These are phyloP conservation scores for Raffaelea ambrosiae DNA, from an alignment of 2,329 filamentous ascomycete genomes.

Conservation along the genomic window DNA sequence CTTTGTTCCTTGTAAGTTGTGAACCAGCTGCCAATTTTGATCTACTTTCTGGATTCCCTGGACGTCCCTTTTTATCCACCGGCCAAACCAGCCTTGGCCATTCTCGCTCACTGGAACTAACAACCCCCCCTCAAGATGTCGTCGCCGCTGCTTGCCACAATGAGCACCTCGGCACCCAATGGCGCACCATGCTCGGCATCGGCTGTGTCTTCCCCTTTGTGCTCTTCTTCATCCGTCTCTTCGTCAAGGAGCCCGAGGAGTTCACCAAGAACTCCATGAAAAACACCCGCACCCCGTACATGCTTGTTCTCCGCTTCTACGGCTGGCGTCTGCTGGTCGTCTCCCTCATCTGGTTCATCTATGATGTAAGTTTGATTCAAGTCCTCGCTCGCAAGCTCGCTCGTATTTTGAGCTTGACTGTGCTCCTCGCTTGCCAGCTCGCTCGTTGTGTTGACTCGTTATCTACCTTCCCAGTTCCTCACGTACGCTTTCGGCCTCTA, in stretches of 20 bases:
- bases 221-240: slow-evolving; percentile 62
- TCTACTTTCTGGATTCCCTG: not conserved
- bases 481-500: slow-evolving; percentile 82
- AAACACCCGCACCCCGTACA: slow-evolving; percentile 46
- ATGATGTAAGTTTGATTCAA: slow-evolving; percentile 36
- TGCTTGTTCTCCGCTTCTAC: slow-evolving; percentile 56
- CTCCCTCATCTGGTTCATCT: slow-evolving; percentile 76
- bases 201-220: slow-evolving; percentile 69
- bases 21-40: no score
- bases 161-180: slow-evolving; percentile 62
- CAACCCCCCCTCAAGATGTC: no score
- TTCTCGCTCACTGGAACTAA: no score
- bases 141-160: slow-evolving; percentile 48
- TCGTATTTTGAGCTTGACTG: no score
- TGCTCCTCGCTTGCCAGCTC: not conserved
- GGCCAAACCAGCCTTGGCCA: no score
- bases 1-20: slow-evolving; percentile 55
- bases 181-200: slow-evolving; percentile 73
- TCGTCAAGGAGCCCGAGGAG: slow-evolving; percentile 70
- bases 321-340: slow-evolving; percentile 64
- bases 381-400: not conserved
- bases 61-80: not conserved
- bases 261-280: slow-evolving; percentile 65
- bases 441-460: not conserved
- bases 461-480: slow-evolving; percentile 57